These are phyloP conservation scores for Arctium minus DNA, from an alignment of 129 eudicot species.

Conservation along the genomic window DNA sequence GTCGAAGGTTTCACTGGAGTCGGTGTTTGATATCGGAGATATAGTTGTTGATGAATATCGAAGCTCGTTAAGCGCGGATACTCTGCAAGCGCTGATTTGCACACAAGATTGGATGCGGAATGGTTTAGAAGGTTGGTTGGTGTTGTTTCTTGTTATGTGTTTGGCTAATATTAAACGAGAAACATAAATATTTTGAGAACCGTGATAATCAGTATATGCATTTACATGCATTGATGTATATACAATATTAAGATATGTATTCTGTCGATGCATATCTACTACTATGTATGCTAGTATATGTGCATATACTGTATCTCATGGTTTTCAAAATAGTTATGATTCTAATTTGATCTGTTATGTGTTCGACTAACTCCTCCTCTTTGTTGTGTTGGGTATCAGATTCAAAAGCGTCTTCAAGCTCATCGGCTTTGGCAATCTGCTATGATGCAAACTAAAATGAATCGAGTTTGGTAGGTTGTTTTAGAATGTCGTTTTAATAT, in stretches of 20 bases:
- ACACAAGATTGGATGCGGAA: conserved; percentile 82
- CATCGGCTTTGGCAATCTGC: conserved; percentile 39
- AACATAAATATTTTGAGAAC: neutral
- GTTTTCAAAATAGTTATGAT: neutral
- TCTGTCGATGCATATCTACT: neutral
- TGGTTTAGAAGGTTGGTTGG: conserved; percentile 55
- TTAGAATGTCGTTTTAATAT: neutral
- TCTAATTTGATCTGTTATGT: neutral
- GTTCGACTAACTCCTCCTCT: conserved; percentile 3
- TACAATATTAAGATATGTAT: neutral
- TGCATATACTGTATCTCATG: neutral
- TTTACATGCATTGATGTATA: neutral
- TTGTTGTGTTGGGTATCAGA: conserved; percentile 32
- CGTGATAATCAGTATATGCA: neutral
- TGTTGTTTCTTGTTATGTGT: neutral
- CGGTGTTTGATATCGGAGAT: conserved; percentile 53
- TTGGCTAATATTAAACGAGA: neutral
- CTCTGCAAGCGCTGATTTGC: conserved; percentile 80
- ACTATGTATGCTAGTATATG: neutral
- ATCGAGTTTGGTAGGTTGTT: conserved; percentile 3
- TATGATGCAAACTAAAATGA: conserved; percentile 43
- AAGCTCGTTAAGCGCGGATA: conserved; percentile 66
- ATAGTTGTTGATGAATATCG: conserved; percentile 57
- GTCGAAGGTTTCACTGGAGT: conserved; percentile 57
- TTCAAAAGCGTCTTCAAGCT: conserved; percentile 39